Base-by-base conservation (phyloP, 768 basidiomycete genomes). In the Clitopilus passeckerianus region DNA sequence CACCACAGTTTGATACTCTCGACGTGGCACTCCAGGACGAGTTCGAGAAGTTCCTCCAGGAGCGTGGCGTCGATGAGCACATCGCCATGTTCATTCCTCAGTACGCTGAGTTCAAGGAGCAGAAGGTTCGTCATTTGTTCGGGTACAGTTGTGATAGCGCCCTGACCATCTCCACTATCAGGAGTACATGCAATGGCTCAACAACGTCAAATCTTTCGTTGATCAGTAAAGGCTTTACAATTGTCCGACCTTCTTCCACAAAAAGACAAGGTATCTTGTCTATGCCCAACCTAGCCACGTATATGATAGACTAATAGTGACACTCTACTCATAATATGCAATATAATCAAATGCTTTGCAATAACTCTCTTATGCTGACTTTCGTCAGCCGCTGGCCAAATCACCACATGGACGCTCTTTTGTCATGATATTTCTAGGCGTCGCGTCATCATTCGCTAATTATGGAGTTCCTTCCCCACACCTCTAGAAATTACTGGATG, bases 111-210 rank as follows among this genome's bases (percentile, higher is more conserved):
- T 77, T 79, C 77, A 98, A 97, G 81, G 95, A 98, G 70, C 95
- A 98, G 78, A 87, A 87, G 84, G 94, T 94, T 34, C 34, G 82
- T 73, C 16, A 57, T 6, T 35, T n/a, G 23, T 12, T 58, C 56
- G 22, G 33, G 50, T 53, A 53, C 62, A 30, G 34, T 35, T 53
- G 16, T 50, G 56, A 35, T 61, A 46, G 24, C 55, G 60, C 23
- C n/a, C 24, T 57, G 61, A 8, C 64, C 60, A 62, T 57, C 16
- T 54, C 24, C 54, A 35, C 58, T 33, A 62, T 37, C 61, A 95
- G 93, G 95, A 98, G 76, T 98, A 98, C 74, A 84, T 93, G 67
- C 80, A 78, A 64, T 98, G 95, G 95, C 76, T 98, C 67, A 75
- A 82, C 65, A 86, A 85, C 65, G 87, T 96, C 72, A 89, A 92